phyloP scores from a whole-genome alignment of 2,329 filamentous ascomycete genomes.

The Apiospora pterosperma region DNA sequence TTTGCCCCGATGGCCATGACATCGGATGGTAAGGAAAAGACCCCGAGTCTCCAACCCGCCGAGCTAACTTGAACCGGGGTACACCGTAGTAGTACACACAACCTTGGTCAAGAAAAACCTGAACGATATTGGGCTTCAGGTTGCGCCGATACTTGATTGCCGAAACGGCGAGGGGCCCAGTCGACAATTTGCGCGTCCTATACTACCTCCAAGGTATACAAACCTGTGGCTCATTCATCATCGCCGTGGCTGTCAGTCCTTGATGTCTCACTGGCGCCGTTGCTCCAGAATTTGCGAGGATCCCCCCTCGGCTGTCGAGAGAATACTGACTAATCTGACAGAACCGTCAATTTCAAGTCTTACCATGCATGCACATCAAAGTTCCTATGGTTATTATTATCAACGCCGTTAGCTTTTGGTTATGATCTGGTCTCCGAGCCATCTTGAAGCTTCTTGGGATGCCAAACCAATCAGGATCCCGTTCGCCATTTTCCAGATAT shows the following conservation, averaged over 20 bases:
- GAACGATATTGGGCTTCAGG: not conserved
- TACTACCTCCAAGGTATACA: not conserved
- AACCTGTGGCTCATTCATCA: not conserved
- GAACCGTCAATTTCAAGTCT: not conserved
- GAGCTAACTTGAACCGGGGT: not conserved
- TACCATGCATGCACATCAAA: not conserved
- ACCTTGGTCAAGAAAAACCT: not conserved
- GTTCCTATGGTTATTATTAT: not conserved
- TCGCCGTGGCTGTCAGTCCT: not conserved
- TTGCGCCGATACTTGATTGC: not conserved
- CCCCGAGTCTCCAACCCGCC: not conserved
- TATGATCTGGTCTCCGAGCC: not conserved
- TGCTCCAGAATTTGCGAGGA: not conserved
- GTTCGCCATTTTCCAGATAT: not conserved
- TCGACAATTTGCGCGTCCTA: not conserved
- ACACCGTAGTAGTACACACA: not conserved
- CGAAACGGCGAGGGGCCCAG: not conserved
- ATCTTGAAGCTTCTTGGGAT: not conserved
- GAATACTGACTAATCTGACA: not conserved
- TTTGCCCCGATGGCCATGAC: slow-evolving; percentile 1
- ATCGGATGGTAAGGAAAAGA: not conserved
- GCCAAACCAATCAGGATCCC: not conserved
- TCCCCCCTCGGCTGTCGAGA: not conserved
- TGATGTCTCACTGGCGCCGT: too few species aligned
- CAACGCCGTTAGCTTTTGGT: not conserved